Evolutionary conservation across 2,329 filamentous ascomycete species (phyloP).

Genomic region (Diplodia scrobiculata): DNA sequence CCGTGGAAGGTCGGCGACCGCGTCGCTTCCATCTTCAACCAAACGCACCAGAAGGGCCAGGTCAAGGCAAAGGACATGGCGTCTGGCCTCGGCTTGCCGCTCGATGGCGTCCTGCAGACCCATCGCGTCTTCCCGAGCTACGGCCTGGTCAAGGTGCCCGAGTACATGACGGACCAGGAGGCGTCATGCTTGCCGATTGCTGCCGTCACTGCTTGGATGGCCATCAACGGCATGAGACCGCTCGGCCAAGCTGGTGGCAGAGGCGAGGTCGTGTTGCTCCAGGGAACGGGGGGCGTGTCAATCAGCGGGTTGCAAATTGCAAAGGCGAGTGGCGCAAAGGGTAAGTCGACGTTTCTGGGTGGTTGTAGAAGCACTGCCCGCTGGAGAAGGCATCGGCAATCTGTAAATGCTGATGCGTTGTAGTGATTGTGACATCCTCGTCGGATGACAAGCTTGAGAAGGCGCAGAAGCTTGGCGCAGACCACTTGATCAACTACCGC

Average conservation of each 20-base stretch:
- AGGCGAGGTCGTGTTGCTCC: conserved; percentile 44
- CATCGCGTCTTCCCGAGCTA: conserved; percentile 62
- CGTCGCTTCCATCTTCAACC: conserved; percentile 67
- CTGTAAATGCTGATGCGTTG: conserved; percentile 6
- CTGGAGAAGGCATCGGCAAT: too few species aligned
- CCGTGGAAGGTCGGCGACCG: conserved; percentile 62
- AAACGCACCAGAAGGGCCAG: conserved; percentile 60
- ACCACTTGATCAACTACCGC: conserved; percentile 64
- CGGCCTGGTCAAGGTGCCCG: conserved; percentile 60
- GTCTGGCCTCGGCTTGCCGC: conserved; percentile 62
- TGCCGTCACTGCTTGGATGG: conserved; percentile 66
- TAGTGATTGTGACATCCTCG: conserved; percentile 47
- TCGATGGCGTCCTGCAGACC: conserved; percentile 60
- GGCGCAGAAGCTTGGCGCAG: conserved; percentile 60
- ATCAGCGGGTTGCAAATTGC: conserved; percentile 48
- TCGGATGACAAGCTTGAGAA: conserved; percentile 38
- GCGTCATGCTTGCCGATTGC: conserved; percentile 64
- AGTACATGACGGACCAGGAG: conserved; percentile 61
- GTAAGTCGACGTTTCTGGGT: conserved; percentile 3
- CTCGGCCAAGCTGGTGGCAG: conserved; percentile 54
- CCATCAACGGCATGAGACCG: conserved; percentile 62
- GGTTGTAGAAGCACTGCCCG: too few species aligned
- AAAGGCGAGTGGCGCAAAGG: conserved; percentile 47
- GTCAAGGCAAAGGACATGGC: conserved; percentile 59
- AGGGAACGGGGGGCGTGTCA: conserved; percentile 51